Conservation (phyloP, 805 yeast species). For the Debaryomyces castellii region DNA sequence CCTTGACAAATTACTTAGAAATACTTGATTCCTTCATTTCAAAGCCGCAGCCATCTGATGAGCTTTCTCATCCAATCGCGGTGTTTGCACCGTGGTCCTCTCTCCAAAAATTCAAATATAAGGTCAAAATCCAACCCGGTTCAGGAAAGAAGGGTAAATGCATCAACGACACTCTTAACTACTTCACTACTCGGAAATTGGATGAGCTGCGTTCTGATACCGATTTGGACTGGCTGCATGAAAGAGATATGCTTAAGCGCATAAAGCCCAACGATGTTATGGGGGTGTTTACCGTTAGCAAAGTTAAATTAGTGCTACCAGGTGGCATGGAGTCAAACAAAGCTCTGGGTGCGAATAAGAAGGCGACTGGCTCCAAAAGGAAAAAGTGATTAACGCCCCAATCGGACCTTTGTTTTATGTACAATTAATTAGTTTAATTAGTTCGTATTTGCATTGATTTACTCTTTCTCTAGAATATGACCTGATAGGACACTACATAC, state of each 20-base stretch:
- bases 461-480: background rate
- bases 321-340: slow-evolving; percentile 22
- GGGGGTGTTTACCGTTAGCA: slow-evolving; percentile 67
- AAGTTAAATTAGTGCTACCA: slow-evolving; percentile 63
- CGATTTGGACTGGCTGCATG: slow-evolving; percentile 71
- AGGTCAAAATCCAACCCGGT: slow-evolving; percentile 80
- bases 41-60: slow-evolving; percentile 51
- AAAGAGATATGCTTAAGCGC: slow-evolving; percentile 53
- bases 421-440: background rate
- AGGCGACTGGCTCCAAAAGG: slow-evolving; percentile 1
- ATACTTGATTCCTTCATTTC: slow-evolving; percentile 46
- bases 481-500: background rate
- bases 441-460: background rate
- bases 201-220: slow-evolving; percentile 43
- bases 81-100: slow-evolving; percentile 94
- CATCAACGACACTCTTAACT: slow-evolving; percentile 62
- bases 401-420: background rate
- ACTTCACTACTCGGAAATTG: slow-evolving; percentile 51
- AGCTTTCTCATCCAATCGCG: slow-evolving; percentile 65
- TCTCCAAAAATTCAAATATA: slow-evolving; percentile 69
- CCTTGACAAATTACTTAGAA: slow-evolving; percentile 33
- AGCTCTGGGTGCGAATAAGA: background rate
- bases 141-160: slow-evolving; percentile 86
- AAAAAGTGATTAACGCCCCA: background rate
- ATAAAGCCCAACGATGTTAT: slow-evolving; percentile 67